phyloP scores from a whole-genome alignment of 1,284 basidiomycete species.

The Apiotrichum brassicae region DNA sequence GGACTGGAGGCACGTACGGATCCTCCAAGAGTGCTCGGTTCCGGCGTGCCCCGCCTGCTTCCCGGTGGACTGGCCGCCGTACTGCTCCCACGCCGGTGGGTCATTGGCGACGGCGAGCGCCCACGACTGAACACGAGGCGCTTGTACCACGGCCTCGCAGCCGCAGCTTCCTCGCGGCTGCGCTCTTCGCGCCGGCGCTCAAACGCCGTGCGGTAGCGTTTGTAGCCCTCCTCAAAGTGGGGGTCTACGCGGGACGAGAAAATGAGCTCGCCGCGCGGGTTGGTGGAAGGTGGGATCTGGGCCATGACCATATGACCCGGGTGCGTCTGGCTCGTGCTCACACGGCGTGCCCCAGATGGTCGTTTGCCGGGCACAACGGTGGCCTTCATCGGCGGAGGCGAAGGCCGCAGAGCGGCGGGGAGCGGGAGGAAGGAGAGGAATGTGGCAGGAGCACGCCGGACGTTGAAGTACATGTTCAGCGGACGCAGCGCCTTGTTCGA shows the following conservation, averaged over 20 bases:
- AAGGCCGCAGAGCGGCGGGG: constrained; percentile 58
- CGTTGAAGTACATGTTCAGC: constrained; percentile 96
- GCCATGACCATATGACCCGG: constrained; percentile 53
- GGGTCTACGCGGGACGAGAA: constrained; percentile 83
- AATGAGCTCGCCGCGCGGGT: constrained; percentile 92
- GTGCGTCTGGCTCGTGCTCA: constrained; percentile 5
- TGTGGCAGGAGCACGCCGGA: constrained; percentile 59
- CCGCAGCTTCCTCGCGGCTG: constrained; percentile 28
- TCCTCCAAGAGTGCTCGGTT: not conserved
- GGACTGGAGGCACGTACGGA: not conserved
- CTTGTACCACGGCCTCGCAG: constrained; percentile 17
- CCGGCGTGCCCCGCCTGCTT: constrained; percentile 3
- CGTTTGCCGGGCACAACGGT: constrained; percentile 30
- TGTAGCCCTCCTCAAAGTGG: constrained; percentile 82
- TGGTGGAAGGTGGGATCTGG: constrained; percentile 77
- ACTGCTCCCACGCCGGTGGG: not conserved
- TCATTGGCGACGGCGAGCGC: not conserved
- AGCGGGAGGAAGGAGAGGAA: constrained; percentile 59
- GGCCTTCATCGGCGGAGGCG: constrained; percentile 39
- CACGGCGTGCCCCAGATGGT: constrained; percentile 37
- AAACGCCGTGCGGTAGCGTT: constrained; percentile 84
- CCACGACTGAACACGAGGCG: not conserved
- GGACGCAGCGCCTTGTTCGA: constrained; percentile 85
- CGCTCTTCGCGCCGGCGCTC: constrained; percentile 71
- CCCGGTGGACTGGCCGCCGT: not conserved